phyloP scores from a whole-genome alignment of 495 filamentous ascomycete species.

The Hyphodiscus hymeniophilus region DNA sequence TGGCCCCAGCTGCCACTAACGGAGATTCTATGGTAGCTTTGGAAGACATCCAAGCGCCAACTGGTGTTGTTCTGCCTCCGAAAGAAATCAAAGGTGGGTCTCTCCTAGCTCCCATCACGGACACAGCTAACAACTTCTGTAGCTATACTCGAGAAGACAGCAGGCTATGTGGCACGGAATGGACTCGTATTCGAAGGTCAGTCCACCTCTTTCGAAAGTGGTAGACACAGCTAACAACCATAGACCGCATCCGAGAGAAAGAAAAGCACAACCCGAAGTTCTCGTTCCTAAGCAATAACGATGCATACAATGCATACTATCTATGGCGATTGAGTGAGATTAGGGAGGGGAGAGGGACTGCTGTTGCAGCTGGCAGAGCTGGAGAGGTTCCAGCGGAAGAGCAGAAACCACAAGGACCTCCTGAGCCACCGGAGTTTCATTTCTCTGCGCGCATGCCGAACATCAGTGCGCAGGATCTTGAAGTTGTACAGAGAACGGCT shows the following conservation, averaged over 20 bases:
- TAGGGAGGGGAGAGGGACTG: conserved; percentile 70
- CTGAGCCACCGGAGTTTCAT: conserved; percentile 79
- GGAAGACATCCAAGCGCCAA: conserved; percentile 60
- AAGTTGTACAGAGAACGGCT: conserved; percentile 84
- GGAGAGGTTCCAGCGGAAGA: conserved; percentile 51
- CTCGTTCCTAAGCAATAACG: conserved; percentile 72
- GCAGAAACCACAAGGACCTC: conserved; percentile 72
- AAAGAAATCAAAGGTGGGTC: conserved; percentile 63
- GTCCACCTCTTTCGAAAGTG: conserved; percentile 15
- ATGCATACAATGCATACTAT: conserved; percentile 85
- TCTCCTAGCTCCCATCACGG: neutral
- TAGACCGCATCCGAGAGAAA: conserved; percentile 78
- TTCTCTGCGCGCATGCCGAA: conserved; percentile 97
- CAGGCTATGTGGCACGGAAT: conserved; percentile 83
- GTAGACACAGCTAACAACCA: conserved; percentile 11
- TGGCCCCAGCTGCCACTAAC: conserved; percentile 46
- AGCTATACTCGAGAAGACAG: conserved; percentile 90
- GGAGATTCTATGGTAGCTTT: conserved; percentile 43
- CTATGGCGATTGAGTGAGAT: conserved; percentile 84
- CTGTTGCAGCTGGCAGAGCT: conserved; percentile 67
- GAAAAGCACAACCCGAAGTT: conserved; percentile 83
- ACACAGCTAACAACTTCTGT: conserved; percentile 25
- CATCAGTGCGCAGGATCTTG: conserved; percentile 91
- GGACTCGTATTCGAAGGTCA: conserved; percentile 72
- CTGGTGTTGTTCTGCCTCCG: conserved; percentile 78